Conservation (phyloP, 805 yeast species). For the Kurtzmaniella fragi region DNA sequence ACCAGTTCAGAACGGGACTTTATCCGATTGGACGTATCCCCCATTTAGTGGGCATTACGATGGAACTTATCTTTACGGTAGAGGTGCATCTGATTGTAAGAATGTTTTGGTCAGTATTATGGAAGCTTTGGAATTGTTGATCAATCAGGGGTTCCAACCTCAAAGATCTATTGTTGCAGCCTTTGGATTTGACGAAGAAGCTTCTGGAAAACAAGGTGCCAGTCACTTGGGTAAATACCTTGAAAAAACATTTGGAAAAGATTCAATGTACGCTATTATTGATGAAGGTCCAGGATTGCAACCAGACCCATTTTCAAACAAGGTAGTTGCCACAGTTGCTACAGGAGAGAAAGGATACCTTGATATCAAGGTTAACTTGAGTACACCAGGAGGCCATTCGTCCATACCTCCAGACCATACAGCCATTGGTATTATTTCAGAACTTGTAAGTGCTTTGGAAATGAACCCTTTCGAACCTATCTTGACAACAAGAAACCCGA, state of each 20-base stretch:
- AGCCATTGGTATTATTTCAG: conserved; percentile 67
- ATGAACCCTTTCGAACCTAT: conserved; percentile 45
- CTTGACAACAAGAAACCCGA: conserved; percentile 54
- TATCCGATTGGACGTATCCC: conserved; percentile 55
- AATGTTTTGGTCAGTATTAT: conserved; percentile 59
- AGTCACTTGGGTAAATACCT: conserved; percentile 41
- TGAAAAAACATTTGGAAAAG: conserved; percentile 50
- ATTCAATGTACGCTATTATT: conserved; percentile 57
- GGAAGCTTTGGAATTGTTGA: conserved; percentile 60
- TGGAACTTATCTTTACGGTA: conserved; percentile 63
- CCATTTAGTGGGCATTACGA: conserved; percentile 63
- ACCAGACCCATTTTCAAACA: conserved; percentile 39
- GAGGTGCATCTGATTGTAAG: conserved; percentile 78
- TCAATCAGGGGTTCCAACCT: conserved; percentile 49
- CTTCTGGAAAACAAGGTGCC: conserved; percentile 63
- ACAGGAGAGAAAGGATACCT: conserved; percentile 48
- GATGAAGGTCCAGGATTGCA: conserved; percentile 57
- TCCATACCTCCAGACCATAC: conserved; percentile 81
- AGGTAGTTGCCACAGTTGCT: conserved; percentile 47
- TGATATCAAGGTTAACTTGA: conserved; percentile 40
- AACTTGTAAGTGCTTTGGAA: conserved; percentile 54
- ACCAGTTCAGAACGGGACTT: conserved; percentile 60
- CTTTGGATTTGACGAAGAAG: conserved; percentile 80
- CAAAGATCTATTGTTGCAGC: conserved; percentile 58
- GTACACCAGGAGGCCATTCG: conserved; percentile 75